Evolutionary conservation across 2,329 filamentous ascomycete species (phyloP).

Genomic region (Fusarium nematophilum): DNA sequence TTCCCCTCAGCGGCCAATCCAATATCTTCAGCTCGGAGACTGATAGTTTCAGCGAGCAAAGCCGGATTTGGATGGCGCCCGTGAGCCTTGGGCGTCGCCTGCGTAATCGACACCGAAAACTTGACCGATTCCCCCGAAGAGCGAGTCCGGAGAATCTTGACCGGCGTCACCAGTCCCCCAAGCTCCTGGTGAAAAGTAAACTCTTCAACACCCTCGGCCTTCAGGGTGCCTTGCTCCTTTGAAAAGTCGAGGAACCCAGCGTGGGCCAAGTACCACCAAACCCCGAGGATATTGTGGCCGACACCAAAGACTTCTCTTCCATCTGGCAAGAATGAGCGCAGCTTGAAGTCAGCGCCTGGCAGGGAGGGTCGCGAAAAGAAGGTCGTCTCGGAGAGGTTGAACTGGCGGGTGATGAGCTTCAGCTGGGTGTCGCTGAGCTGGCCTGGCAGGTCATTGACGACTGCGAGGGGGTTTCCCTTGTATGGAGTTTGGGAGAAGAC

Average conservation of each 20-base stretch:
- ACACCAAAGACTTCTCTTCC: slow-evolving; percentile 37
- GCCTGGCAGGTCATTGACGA: slow-evolving; percentile 28
- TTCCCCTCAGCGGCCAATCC: neutral
- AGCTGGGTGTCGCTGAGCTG: slow-evolving; percentile 28
- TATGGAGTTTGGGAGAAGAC: slow-evolving; percentile 32
- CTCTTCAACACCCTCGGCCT: neutral
- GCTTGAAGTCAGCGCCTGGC: slow-evolving; percentile 7
- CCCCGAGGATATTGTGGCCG: slow-evolving; percentile 39
- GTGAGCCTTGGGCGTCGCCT: slow-evolving; percentile 3
- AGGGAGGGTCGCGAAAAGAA: slow-evolving; percentile 21
- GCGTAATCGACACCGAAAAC: slow-evolving; percentile 2
- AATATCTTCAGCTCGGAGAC: neutral
- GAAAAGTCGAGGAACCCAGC: slow-evolving; percentile 19
- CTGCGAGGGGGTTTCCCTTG: slow-evolving; percentile 36
- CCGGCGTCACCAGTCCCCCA: neutral
- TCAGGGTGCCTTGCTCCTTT: neutral
- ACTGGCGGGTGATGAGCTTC: slow-evolving; percentile 38
- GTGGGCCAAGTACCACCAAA: slow-evolving; percentile 37
- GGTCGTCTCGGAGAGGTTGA: slow-evolving; percentile 40
- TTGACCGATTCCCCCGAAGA: neutral
- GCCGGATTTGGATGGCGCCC: neutral
- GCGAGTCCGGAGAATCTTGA: neutral
- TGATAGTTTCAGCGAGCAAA: slow-evolving; percentile 6
- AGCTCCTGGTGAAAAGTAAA: slow-evolving; percentile 6
- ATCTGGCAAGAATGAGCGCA: slow-evolving; percentile 36